Evolutionary conservation across 164 flowering plant genomes (phyloP).

Genomic region (Vitis rupestris): DNA sequence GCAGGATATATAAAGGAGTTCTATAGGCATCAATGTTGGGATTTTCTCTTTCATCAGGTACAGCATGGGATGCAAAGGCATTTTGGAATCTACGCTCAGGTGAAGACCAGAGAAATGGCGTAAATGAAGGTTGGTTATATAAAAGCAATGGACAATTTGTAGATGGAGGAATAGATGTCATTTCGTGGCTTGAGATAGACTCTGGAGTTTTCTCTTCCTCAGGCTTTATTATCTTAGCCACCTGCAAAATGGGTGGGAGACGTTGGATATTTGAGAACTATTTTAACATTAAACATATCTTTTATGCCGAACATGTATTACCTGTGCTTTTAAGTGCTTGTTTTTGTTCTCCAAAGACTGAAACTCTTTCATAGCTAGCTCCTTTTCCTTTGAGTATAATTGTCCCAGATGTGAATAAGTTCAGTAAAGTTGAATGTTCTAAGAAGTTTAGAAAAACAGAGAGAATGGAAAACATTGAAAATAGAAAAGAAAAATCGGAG

Average conservation of each 20-base stretch:
- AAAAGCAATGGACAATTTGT: constrained; percentile 26
- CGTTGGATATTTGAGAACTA: not conserved
- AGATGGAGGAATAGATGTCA: constrained; percentile 25
- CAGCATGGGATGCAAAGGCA: constrained; percentile 8
- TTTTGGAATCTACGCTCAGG: constrained; percentile 19
- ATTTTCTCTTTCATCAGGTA: constrained; percentile 28
- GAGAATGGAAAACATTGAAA: not conserved
- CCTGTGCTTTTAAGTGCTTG: constrained; percentile 60
- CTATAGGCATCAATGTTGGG: constrained; percentile 19
- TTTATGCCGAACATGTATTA: constrained; percentile 17
- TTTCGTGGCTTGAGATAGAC: constrained; percentile 12
- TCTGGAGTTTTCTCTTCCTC: constrained; percentile 33
- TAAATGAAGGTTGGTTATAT: constrained; percentile 31
- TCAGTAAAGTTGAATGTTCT: too few species aligned
- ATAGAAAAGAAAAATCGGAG: too few species aligned
- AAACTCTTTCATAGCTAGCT: constrained; percentile 56
- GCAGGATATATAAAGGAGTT: constrained; percentile 45
- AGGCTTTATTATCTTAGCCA: constrained; percentile 31
- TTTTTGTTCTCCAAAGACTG: constrained; percentile 52
- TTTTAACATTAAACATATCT: not conserved
- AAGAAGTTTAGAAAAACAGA: too few species aligned
- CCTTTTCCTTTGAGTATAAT: constrained; percentile 57
- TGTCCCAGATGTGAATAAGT: constrained; percentile 11
- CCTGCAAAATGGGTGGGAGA: constrained; percentile 31
- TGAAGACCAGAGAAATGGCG: constrained; percentile 53